Base-by-base conservation (phyloP, 192 early-diverging fungal species). In the Coemansia sp. region DNA sequence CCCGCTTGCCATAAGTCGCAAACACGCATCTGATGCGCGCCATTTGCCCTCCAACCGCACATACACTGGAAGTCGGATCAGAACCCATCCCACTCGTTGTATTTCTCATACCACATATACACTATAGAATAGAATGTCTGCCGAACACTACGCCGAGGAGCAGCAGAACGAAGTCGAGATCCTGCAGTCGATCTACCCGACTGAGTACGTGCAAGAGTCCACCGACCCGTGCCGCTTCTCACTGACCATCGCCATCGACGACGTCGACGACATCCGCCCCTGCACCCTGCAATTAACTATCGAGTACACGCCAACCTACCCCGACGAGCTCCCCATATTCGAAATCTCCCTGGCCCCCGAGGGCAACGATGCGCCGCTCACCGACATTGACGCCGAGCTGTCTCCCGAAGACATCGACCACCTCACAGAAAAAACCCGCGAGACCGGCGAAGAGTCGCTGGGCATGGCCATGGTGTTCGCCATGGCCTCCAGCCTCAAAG, bases 401-500 rank as follows among this genome's bases (percentile, higher is more conserved):
- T 72, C 76, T 38, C 64, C 64, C 8, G 25, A 23, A 8, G 80
- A 81, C 25, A 21, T 73, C 30, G 67, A 73, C 41, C 52, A 62
- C 18, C 46, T 80, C 10, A 73, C 67, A 9, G 41, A 52, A 7
- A 53, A 75, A 41, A 51, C 57, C 9, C 59, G 78, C 17, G 56
- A 55, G 14, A 63, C 62, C 14, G 67, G 73, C 56, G 86, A 90
- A 48, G 85, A 90, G 42, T 85, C 84, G 61, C 61, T 94, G 47
- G 95, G 95, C 19, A 94, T 96, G 90, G 92, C 85, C 39, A 94
- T 94, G 90, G 83, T 92, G 21, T 98, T 98, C 66, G 84, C 85
- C 22, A 82, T 98, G 82, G 86, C 83, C 4, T 80, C 87, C 3
- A 64, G 75, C 3, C 80, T 92, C 14, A 91, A 91, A 62, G 95